Base-by-base conservation (phyloP, 805 yeast species). In the Saccharomyces kudriavzevii region DNA sequence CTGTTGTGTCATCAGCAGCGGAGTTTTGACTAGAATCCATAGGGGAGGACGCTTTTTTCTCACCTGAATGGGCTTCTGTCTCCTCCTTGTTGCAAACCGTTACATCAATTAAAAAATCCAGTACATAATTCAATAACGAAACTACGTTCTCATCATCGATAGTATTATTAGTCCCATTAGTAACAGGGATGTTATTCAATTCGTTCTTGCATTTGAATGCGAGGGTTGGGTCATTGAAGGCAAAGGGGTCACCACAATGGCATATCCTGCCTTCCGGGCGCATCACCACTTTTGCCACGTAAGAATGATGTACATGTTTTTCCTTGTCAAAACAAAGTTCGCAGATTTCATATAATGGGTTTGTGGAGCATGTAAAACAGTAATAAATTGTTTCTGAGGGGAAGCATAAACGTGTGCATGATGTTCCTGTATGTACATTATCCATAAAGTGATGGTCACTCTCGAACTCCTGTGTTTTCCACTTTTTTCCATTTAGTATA, bases 271-370 rank as follows among this genome's bases (percentile, higher is more conserved):
- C 70, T 46, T 68, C 70, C 1, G 64, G 60, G 53, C 70, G 56
- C 20, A 58, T 60, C 0, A 65, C 65, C 1, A 62, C 56, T 49
- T 61, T 62, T 1, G 65, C 63, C 5, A 62, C 60, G 47, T 61
- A 68, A 2, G 56, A 48, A 67, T 91, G 98, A 47, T 82, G 92
- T 35, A 65, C 64, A 68, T 91, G 98, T 52, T 78, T 76, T 3
- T 80, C 81, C 2, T 83, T 81, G 49, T 83, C 81, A 70, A 75
- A 91, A 66, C 98, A 91, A 54, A 77, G 73, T 10, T 83, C 77
- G 66, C 98, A 91, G 9, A 91, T 60, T 57, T 60, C 75, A 58
- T 62, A 64, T 24, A 64, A 52, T 13, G 67, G 70, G 48, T 67
- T 65, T 26, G 57, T 60, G 1, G 68, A 62, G 48, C 72, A 68